Base-by-base conservation (phyloP, 352 stramenopile genomes). In the Phytophthora colocasiae region DNA sequence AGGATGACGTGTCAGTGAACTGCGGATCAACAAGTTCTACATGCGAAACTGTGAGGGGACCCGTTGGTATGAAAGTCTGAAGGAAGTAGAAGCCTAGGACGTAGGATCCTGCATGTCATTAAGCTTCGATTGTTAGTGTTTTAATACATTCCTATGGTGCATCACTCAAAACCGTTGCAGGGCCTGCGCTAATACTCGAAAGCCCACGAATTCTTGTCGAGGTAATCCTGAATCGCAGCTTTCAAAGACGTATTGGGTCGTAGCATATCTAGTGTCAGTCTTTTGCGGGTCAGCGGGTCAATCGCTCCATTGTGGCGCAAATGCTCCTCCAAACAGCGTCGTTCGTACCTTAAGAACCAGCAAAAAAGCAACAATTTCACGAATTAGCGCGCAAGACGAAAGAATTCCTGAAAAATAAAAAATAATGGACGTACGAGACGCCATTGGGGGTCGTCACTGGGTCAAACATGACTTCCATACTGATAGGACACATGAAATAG, bases 401-500 rank as follows among this genome's bases (percentile, higher is more conserved):
- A 58, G 19, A 7, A 19, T 39, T 12, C 65, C 49, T 10, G 38
- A 45, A 34, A 17, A 40, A 19, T 34, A 22, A 22, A 15, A 22
- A 6, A 38, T 58, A 44, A 38, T 22, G 7, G 6, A 72, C 68
- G 58, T 90, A 92, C 79, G 84, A 92, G 39, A 95, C 69, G 53
- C 85, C 87, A 41, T 92, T 95, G 24, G 87, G 87, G 2, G 87
- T 93, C 41, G 74, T 89, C 38, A 95, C 81, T 1, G 87, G 85
- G 51, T 95, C 85, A 1, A 69, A 55, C 85, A 95, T 93, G 65
- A 95, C 75, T 68, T 93, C 87, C 85, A 95, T 92, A 63, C 81
- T 92, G 48, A 95, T 86, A 10, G 87, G 85, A 41, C 87, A 95
- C 26, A 91, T 54, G 44, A 92, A 92, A 44, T 92, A 92, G 58